Evolutionary conservation across 495 filamentous ascomycete genomes (phyloP), one percentile per base, ranked within the genome.

Genomic region (Arthonia radiata): DNA sequence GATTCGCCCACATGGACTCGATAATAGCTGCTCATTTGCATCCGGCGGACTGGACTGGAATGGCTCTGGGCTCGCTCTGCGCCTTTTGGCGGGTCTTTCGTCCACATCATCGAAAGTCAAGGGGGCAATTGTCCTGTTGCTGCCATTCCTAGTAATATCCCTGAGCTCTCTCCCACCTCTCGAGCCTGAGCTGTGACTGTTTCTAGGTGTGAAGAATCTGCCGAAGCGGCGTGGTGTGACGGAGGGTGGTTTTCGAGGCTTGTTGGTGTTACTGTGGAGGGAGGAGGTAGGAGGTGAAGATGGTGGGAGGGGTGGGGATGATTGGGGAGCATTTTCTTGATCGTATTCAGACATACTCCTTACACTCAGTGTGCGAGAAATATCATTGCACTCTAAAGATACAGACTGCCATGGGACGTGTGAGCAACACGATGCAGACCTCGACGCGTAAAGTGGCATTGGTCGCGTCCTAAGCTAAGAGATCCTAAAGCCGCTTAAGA

Each of bases 171-270:
- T 32, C 3, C 39, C 47, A 6, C 25, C 71, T 64, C 38, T 64
- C 61, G 35, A 61, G 16, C 29, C 24, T 6, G 37, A 29, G 24
- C 48, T 30, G 28, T 33, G 49, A 53, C 3, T 58, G 59, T n/a
- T n/a, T n/a, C n/a, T n/a, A 26, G 81, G 81, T 9, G 76, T 83
- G 40, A 90, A 92, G 52, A 92, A 92, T 16, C 66, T 57, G 22
- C 50, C 65, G 39, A 90, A 90, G 12, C 52, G 46, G 35, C 48
- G 50, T 14, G 52, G 52, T 4, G 52, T 56, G 24, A 56, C 44
- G 5, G 47, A 41, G 1, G 52, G 51, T 12, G 44, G 40, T 28
- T 37, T 45, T 28, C 37, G 49, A 5, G 31, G 43, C 35, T 48
- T 53, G 18, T 35, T 31, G 24, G 29, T 40, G 15, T n/a, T n/a